Evolutionary conservation across 345 rosid species (phyloP), one percentile per base, ranked within the genome.

Genomic region (Linum tenue): DNA sequence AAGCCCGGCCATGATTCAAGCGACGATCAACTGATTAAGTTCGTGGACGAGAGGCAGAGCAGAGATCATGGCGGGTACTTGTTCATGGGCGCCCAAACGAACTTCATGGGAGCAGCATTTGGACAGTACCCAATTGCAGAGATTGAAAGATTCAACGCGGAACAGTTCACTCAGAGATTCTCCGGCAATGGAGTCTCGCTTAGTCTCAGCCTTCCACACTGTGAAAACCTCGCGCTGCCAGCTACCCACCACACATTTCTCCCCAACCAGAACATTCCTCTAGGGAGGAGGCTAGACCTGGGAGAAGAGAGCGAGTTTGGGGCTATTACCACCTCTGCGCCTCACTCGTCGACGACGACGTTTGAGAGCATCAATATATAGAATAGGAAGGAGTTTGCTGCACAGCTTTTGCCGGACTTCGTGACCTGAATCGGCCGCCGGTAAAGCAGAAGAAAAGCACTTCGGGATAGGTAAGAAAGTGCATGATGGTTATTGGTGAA

Each of bases 341-440:
- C 87, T 64, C 84, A 79, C 56, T 69, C 85, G 0, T 62, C n/a
- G n/a, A n/a, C 62, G 39, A 43, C 70, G 5, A 78, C 69, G 39
- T 84, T 70, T 40, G 83, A 82, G 40, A 71, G 62, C 67, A 71
- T 82, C 12, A 78, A 78, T 57, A 75, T 75, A 44, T 81, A 80
- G 43, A 82, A 68, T 71, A 76, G 86, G 69, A 84, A 80, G 72
- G 73, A 79, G 76, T 85, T 85, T 64, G 81, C 82, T 16, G 84
- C 81, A 2, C 86, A 76, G 39, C 48, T 85, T 65, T 70, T 82
- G 75, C 86, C 82, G 37, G 86, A 82, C 72, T 85, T 80, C 16
- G 82, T 82, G 67, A 56, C 81, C 17, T 85, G 80, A 82, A 5
- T n/a, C n/a, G n/a, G n/a, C n/a, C n/a, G n/a, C n/a, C n/a, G n/a